Percentiles rank a stretch among this genome's conserved stretches.
Conservation (phyloP, 495 filamentous ascomycete species). For the Neurospora cerealis region DNA sequence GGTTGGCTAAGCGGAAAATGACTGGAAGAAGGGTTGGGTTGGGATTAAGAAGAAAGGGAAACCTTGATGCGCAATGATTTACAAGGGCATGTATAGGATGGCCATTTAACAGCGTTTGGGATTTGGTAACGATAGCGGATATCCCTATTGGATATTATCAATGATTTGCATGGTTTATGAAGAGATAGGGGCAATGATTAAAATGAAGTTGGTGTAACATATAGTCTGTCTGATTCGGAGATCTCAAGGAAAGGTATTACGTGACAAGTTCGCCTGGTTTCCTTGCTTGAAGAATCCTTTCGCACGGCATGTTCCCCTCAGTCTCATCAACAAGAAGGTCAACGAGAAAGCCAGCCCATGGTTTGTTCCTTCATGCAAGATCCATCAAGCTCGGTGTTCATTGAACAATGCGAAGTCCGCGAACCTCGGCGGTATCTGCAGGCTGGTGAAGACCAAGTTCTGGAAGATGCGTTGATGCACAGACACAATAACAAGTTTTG, state of each 20-base stretch:
- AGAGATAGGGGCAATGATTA: neutral
- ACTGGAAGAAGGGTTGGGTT: neutral
- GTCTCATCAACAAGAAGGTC: neutral
- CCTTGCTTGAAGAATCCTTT: neutral
- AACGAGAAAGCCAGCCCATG: neutral
- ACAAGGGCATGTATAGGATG: neutral
- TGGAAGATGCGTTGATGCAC: neutral
- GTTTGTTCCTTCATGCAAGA: neutral
- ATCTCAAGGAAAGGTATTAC: neutral
- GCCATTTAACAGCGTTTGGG: neutral
- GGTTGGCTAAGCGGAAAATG: neutral
- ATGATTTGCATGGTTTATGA: neutral
- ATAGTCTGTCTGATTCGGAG: neutral
- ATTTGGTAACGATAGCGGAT: neutral
- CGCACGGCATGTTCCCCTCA: neutral
- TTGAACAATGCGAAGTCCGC: neutral
- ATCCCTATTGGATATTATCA: neutral
- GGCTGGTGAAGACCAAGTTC: neutral
- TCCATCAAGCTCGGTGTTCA: neutral
- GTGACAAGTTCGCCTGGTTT: neutral
- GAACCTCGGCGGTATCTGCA: neutral
- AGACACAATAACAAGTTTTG: neutral
- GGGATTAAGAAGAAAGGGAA: neutral
- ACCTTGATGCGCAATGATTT: neutral
- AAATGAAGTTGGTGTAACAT: neutral